These are phyloP conservation scores for Uronychia binucleata DNA, from an alignment of 73 alveolate genomes.

Conservation along the genomic window DNA sequence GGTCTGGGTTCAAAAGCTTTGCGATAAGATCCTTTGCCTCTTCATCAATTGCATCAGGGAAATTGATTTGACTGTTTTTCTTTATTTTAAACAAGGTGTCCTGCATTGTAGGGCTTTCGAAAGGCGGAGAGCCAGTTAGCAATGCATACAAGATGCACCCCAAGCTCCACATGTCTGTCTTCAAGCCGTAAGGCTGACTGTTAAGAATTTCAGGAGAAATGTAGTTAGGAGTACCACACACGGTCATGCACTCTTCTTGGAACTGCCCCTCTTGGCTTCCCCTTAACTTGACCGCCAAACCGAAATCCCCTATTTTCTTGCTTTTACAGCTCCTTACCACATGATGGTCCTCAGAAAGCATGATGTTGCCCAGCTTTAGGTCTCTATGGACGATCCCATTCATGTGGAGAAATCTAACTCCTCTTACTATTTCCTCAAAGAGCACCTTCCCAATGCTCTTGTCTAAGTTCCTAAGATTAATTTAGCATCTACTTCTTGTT, in stretches of 20 bases:
- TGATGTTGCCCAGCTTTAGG: slow-evolving; percentile 19
- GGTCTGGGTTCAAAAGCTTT: slow-evolving; percentile 20
- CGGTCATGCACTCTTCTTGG: background rate
- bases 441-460: background rate
- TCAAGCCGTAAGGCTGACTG: slow-evolving; percentile 8
- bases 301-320: slow-evolving; percentile 54
- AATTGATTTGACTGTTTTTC: slow-evolving; percentile 32
- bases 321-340: background rate
- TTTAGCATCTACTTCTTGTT: background rate
- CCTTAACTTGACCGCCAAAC: slow-evolving; percentile 20
- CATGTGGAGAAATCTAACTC: slow-evolving; percentile 1
- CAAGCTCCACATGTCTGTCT: slow-evolving; percentile 44
- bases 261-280: slow-evolving; percentile 59
- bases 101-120: slow-evolving; percentile 58
- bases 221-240: slow-evolving; percentile 59
- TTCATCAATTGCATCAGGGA: slow-evolving; percentile 44
- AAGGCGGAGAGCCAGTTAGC: slow-evolving; percentile 75
- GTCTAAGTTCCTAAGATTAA: background rate
- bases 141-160: slow-evolving; percentile 62
- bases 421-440: background rate
- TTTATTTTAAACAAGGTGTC: slow-evolving; percentile 48
- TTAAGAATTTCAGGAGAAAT: slow-evolving; percentile 34
- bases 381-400: slow-evolving; percentile 24
- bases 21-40: slow-evolving; percentile 39
- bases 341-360: slow-evolving; percentile 2